These are phyloP conservation scores for Eutrema yunnanense DNA, from an alignment of 345 rosid genomes.

Conservation along the genomic window DNA sequence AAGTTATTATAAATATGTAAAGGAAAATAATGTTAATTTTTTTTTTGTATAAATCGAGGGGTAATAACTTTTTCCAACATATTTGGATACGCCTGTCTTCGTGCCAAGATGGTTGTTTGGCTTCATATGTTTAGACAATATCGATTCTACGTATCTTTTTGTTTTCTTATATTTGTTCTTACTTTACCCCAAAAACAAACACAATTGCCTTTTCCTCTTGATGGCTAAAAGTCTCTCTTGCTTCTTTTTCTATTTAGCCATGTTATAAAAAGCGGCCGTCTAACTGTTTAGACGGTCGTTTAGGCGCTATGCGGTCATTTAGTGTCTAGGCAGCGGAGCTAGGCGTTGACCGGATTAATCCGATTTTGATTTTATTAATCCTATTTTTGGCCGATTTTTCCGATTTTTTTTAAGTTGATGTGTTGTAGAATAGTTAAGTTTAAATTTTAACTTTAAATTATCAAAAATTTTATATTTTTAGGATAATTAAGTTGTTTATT, in stretches of 20 bases:
- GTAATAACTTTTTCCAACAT: conserved; percentile 29
- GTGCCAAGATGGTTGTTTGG: conserved; percentile 30
- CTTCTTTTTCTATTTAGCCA: not conserved
- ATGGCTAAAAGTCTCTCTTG: not conserved
- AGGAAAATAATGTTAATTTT: not conserved
- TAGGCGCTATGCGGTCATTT: no score
- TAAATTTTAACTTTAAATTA: no score
- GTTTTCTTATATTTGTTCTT: conserved; percentile 23
- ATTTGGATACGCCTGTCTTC: conserved; percentile 32
- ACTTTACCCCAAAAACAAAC: conserved; percentile 10
- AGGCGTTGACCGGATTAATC: no score
- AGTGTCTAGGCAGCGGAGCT: no score
- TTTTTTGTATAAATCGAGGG: conserved; percentile 13
- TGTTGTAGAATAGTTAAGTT: no score
- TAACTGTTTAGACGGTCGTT: no score
- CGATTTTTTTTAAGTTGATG: no score
- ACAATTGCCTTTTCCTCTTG: conserved; percentile 11
- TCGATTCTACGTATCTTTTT: conserved; percentile 31
- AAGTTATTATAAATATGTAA: not conserved
- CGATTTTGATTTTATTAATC: no score
- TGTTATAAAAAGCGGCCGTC: no score
- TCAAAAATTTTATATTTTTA: no score
- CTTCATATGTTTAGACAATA: conserved; percentile 30
- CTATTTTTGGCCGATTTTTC: no score
- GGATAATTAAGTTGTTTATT: no score